These are phyloP conservation scores for Pseudocercospora fuligena DNA, from an alignment of 2,329 filamentous ascomycete species.

Conservation along the genomic window DNA sequence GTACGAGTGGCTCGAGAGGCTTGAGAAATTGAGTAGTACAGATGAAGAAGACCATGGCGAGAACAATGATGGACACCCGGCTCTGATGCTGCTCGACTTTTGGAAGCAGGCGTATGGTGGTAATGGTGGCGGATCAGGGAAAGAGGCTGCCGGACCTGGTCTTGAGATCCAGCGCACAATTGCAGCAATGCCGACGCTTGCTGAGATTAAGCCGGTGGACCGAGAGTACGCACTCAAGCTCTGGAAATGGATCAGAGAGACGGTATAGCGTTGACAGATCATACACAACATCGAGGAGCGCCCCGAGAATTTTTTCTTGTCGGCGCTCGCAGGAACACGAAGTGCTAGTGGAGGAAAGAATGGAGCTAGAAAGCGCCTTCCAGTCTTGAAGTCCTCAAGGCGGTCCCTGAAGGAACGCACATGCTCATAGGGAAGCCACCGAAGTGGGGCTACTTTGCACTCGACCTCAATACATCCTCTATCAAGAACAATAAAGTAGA, in stretches of 20 bases:
- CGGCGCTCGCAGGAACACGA: too few species aligned
- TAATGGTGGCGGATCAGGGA: neutral
- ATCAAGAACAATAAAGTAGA: neutral
- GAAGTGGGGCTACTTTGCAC: neutral
- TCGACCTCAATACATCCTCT: neutral
- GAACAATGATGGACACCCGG: constrained; percentile 44
- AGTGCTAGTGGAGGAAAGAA: too few species aligned
- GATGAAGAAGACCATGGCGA: neutral
- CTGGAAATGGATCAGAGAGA: constrained; percentile 47
- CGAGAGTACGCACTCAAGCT: constrained; percentile 50
- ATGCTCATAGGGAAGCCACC: neutral
- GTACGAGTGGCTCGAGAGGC: constrained; percentile 48
- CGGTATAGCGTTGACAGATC: too few species aligned
- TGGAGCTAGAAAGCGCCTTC: too few species aligned
- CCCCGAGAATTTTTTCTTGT: too few species aligned
- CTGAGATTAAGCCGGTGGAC: constrained; percentile 46
- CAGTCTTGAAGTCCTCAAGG: too few species aligned
- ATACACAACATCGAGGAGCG: too few species aligned
- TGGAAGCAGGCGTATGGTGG: constrained; percentile 54
- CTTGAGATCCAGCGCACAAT: neutral
- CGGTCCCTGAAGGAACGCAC: too few species aligned
- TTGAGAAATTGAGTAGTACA: constrained; percentile 35
- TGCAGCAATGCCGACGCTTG: constrained; percentile 42
- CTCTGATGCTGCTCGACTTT: constrained; percentile 53
- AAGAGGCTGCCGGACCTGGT: neutral